Evolutionary conservation across 371 early-diverging fungal genomes (phyloP).

Genomic region (Chytridiales sp.): DNA sequence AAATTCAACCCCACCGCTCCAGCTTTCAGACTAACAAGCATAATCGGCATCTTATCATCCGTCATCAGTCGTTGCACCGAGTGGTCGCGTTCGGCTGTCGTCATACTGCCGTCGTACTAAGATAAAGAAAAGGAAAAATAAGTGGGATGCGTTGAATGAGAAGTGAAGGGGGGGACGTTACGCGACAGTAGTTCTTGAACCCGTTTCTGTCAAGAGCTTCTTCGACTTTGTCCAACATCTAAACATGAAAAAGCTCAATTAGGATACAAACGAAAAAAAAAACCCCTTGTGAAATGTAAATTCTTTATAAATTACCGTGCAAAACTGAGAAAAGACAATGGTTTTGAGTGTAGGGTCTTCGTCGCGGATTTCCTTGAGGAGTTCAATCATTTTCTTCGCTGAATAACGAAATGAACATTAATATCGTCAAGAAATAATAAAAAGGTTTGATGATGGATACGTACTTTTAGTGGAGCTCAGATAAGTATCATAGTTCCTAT

Average conservation of each 20-base stretch:
- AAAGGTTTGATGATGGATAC: background rate
- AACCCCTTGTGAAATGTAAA: too few species aligned
- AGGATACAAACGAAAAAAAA: too few species aligned
- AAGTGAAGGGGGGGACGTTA: too few species aligned
- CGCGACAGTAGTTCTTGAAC: too few species aligned
- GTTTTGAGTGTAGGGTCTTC: conserved; percentile 9
- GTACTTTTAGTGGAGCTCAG: background rate
- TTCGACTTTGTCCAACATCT: too few species aligned
- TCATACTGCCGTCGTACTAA: conserved; percentile 25
- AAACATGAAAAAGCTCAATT: too few species aligned
- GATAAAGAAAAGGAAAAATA: too few species aligned
- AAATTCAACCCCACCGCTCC: conserved; percentile 90
- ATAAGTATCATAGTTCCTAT: too few species aligned
- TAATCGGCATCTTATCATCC: conserved; percentile 59
- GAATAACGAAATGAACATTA: background rate
- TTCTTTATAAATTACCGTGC: too few species aligned
- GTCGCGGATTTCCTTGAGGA: conserved; percentile 11
- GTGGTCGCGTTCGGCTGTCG: conserved; percentile 7
- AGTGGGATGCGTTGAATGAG: too few species aligned
- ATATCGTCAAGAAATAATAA: background rate
- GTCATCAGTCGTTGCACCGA: conserved; percentile 11
- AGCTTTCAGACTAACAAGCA: conserved; percentile 64
- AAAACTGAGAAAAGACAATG: too few species aligned
- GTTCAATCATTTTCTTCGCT: conserved; percentile 20
- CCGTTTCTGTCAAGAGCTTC: too few species aligned